Evolutionary conservation across 345 rosid species (phyloP), one percentile per base, ranked within the genome.

Genomic region (Brassica incana): DNA sequence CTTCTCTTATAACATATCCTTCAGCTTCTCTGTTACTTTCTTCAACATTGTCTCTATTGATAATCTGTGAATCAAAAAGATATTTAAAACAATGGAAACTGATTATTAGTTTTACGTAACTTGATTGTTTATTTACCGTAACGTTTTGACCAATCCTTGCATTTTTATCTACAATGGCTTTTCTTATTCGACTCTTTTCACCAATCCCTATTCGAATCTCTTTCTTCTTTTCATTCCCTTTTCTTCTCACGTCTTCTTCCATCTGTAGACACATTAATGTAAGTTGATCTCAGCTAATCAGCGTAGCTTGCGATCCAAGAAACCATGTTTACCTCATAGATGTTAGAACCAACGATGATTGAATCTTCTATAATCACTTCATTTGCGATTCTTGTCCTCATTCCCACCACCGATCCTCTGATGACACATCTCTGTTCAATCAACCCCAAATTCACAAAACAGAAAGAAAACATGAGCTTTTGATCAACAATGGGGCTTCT

Each of bases 131-230:
- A 33, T 38, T 68, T 81, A 77, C 81, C 84, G 69, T 82, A 64
- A 74, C 96, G 80, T 89, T 88, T 84, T 79, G 87, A 74, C 96
- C 98, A 72, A 92, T 90, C 75, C 92, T 88, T 4, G 92, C 97
- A 73, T 94, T 91, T 69, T 90, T 94, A 79, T 94, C 96, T 6
- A 92, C 82, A 59, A 92, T 84, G 6, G 92, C 92, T 80, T 81
- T 89, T 80, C 79, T 83, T 73, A 94, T 87, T 48, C 9, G 86
- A n/a, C 88, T 76, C 33, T 87, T 86, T 74, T 81, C 88, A 4
- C 92, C 96, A 0, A 94, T 94, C 30, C 97, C 97, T 52, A 94
- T 58, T 10, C 80, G 94, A 62, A 87, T 82, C 15, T 72, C 66
- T 61, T 3, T 74, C 56, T 69, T 67, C 38, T 78, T 84, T 65